A percentile compares a stretch with the other conserved stretches of the same genome.
phyloP scores from a whole-genome alignment of 163 green algal species.

The Chlamydomonas reinhardtii region DNA sequence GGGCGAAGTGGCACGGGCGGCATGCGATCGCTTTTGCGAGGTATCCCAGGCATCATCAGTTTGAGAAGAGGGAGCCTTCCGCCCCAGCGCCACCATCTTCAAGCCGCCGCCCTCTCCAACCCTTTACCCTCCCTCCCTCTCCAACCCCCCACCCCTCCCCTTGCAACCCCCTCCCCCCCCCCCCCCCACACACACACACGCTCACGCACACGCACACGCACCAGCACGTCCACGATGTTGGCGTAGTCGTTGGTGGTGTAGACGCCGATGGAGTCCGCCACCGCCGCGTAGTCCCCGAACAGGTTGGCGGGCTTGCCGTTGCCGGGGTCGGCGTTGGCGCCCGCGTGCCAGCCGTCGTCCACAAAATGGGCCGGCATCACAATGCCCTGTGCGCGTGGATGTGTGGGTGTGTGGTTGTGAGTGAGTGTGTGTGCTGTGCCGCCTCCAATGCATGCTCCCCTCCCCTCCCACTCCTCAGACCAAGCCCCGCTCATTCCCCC shows the following conservation, averaged over 20 bases:
- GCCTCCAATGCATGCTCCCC: too few species aligned
- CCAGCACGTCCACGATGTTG: slow-evolving; percentile 91
- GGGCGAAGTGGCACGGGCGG: too few species aligned
- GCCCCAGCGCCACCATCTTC: too few species aligned
- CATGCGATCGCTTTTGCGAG: too few species aligned
- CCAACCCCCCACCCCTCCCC: neutral
- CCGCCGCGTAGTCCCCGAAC: slow-evolving; percentile 63
- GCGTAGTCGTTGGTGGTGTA: slow-evolving; percentile 92
- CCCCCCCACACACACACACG: neutral
- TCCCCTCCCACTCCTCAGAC: too few species aligned
- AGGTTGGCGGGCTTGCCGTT: slow-evolving; percentile 40
- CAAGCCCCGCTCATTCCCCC: too few species aligned
- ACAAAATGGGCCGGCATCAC: slow-evolving; percentile 98
- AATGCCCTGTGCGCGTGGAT: slow-evolving; percentile 69
- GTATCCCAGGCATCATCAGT: too few species aligned
- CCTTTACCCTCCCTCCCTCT: too few species aligned
- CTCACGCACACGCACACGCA: slow-evolving; percentile 52
- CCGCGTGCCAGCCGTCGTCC: slow-evolving; percentile 86
- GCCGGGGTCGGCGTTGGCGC: neutral
- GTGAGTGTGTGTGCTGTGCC: neutral
- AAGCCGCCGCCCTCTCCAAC: too few species aligned
- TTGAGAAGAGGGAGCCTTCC: too few species aligned
- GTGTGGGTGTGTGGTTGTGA: neutral
- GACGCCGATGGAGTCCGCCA: slow-evolving; percentile 64
- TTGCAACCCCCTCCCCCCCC: neutral